phyloP scores from a whole-genome alignment of 2,329 filamentous ascomycete species.

The Nemania serpens region DNA sequence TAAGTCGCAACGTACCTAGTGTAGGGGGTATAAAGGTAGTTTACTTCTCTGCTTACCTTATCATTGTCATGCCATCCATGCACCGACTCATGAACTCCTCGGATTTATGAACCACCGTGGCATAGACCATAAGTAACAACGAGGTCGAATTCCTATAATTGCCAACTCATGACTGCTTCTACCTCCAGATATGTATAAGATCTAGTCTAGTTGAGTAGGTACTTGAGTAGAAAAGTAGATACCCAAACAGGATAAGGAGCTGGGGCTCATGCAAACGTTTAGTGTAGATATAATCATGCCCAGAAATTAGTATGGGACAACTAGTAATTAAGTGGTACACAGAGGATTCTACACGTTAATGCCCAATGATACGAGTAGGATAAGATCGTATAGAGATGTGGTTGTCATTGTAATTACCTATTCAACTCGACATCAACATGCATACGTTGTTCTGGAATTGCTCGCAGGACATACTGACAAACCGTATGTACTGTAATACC shows the following conservation, averaged over 20 bases:
- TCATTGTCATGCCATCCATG: slow-evolving; percentile 5
- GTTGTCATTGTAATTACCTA: slow-evolving; percentile 8
- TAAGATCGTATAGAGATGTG: not conserved
- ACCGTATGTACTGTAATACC: not conserved
- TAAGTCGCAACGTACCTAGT: too few species aligned
- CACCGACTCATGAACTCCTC: not conserved
- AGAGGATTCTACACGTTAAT: not conserved
- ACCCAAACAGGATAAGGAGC: not conserved
- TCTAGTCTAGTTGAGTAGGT: not conserved
- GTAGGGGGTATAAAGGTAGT: too few species aligned
- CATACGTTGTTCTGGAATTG: not conserved
- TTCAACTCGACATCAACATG: not conserved
- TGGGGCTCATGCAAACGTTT: not conserved
- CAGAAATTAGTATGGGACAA: not conserved
- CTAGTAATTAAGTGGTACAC: not conserved
- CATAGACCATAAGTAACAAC: too few species aligned
- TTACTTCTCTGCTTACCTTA: not conserved
- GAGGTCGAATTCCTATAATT: not conserved
- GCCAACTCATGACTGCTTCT: slow-evolving; percentile 8
- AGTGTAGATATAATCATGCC: too few species aligned
- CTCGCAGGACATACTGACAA: slow-evolving; percentile 11
- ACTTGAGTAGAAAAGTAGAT: not conserved
- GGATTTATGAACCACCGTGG: too few species aligned
- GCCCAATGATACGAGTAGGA: not conserved
- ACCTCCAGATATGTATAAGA: not conserved